phyloP scores from a whole-genome alignment of 306 rosid species.

The Parietaria judaica region DNA sequence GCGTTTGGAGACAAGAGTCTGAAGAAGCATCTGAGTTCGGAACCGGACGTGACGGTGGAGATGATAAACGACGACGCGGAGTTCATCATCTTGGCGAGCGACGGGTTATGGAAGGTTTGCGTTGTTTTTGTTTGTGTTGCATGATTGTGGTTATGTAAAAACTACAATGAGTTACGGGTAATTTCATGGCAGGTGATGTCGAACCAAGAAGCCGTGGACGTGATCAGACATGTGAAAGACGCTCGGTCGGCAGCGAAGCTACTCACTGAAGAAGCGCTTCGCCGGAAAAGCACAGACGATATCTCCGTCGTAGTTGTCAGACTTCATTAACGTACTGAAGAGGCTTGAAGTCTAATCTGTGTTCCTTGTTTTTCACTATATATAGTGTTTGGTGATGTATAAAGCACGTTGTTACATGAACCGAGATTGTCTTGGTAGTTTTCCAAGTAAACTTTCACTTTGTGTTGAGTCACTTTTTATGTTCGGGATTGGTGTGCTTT shows the following conservation, averaged over 20 bases:
- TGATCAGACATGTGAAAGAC: slow-evolving; percentile 58
- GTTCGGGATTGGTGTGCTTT: too few species aligned
- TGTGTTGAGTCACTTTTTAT: too few species aligned
- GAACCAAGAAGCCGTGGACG: slow-evolving; percentile 79
- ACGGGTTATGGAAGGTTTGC: slow-evolving; percentile 96
- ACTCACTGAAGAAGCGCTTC: slow-evolving; percentile 75
- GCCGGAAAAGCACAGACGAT: slow-evolving; percentile 82
- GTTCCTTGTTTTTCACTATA: not conserved
- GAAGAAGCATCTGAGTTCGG: slow-evolving; percentile 84
- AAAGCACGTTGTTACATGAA: not conserved
- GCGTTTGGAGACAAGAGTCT: slow-evolving; percentile 95
- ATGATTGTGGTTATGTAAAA: not conserved
- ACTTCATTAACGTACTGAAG: slow-evolving; percentile 32
- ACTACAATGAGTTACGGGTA: not conserved
- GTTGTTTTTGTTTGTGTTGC: slow-evolving; percentile 24
- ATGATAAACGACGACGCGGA: slow-evolving; percentile 48
- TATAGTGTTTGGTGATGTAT: not conserved
- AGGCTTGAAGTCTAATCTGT: not conserved
- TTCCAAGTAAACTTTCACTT: not conserved
- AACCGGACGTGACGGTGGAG: slow-evolving; percentile 54
- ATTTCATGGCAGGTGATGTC: slow-evolving; percentile 61
- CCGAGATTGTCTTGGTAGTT: too few species aligned
- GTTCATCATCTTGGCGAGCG: slow-evolving; percentile 83
- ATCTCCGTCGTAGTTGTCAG: slow-evolving; percentile 79
- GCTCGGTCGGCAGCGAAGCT: slow-evolving; percentile 75